phyloP scores from a whole-genome alignment of 805 yeast species.

The Monosporozyma aerobia region DNA sequence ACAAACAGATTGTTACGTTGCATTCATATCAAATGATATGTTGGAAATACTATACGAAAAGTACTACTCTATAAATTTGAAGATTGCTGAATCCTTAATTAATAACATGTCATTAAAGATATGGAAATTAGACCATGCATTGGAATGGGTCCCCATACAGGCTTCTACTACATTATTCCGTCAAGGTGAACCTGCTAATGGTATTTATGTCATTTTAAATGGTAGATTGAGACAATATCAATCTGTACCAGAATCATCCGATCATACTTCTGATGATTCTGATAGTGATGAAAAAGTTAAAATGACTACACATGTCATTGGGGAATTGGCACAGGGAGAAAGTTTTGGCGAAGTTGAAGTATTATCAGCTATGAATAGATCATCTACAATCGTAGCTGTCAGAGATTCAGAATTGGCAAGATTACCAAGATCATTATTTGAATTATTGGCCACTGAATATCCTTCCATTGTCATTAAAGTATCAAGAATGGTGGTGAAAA shows the following conservation, averaged over 20 bases:
- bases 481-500: constrained; percentile 73
- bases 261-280: background rate
- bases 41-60: constrained; percentile 63
- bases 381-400: constrained; percentile 67
- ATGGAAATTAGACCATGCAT: constrained; percentile 73
- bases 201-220: constrained; percentile 79
- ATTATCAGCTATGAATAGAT: constrained; percentile 65
- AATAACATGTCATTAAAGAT: constrained; percentile 58
- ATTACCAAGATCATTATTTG: constrained; percentile 84
- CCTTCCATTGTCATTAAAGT: constrained; percentile 89
- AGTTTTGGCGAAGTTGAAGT: constrained; percentile 95
- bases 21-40: constrained; percentile 54
- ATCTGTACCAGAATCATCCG: constrained; percentile 13
- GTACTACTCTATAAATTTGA: constrained; percentile 64
- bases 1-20: constrained; percentile 53
- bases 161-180: constrained; percentile 75
- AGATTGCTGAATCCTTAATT: constrained; percentile 67
- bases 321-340: constrained; percentile 90
- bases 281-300: constrained; percentile 1
- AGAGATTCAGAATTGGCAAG: constrained; percentile 91
- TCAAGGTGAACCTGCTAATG: constrained; percentile 83
- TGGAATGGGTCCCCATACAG: constrained; percentile 90
- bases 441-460: constrained; percentile 68
- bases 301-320: constrained; percentile 30
- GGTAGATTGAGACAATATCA: constrained; percentile 71